Percentiles rank a stretch among this genome's conserved stretches.
Evolutionary conservation across 441 rosid genomes (phyloP).

Genomic region (Syzygium syzygioides): DNA sequence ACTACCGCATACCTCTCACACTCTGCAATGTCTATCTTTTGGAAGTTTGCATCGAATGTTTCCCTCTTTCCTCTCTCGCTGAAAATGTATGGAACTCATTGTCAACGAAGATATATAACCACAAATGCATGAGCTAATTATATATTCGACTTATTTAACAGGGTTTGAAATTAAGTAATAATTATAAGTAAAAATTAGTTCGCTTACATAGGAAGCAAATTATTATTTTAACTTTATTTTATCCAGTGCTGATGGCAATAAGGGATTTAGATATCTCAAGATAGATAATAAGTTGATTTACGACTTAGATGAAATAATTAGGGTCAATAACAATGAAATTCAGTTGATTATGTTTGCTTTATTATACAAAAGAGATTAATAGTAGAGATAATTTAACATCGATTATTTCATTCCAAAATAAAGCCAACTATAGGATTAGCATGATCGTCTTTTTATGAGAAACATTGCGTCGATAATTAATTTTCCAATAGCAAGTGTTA

Average conservation of each 20-base stretch:
- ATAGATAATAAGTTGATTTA: neutral
- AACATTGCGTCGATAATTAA: neutral
- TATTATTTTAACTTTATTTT: neutral
- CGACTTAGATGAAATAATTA: neutral
- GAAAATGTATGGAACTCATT: neutral
- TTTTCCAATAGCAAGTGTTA: neutral
- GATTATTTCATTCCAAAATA: neutral
- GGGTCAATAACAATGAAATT: neutral
- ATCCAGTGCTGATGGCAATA: neutral
- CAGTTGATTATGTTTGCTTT: neutral
- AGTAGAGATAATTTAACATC: neutral
- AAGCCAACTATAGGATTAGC: neutral
- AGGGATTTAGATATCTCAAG: neutral
- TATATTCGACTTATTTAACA: neutral
- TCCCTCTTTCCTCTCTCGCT: neutral
- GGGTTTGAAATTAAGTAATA: neutral
- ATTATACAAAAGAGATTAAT: no score
- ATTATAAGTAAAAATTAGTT: neutral
- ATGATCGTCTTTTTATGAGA: neutral
- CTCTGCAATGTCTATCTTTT: neutral
- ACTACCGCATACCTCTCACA: neutral
- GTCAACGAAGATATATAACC: neutral
- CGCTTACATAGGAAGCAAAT: neutral
- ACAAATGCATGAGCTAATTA: neutral
- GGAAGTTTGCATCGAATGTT: neutral